A percentile compares a stretch with the other conserved stretches of the same genome.
phyloP scores from a whole-genome alignment of 2,329 filamentous ascomycete genomes.

The Botrytis byssoidea region DNA sequence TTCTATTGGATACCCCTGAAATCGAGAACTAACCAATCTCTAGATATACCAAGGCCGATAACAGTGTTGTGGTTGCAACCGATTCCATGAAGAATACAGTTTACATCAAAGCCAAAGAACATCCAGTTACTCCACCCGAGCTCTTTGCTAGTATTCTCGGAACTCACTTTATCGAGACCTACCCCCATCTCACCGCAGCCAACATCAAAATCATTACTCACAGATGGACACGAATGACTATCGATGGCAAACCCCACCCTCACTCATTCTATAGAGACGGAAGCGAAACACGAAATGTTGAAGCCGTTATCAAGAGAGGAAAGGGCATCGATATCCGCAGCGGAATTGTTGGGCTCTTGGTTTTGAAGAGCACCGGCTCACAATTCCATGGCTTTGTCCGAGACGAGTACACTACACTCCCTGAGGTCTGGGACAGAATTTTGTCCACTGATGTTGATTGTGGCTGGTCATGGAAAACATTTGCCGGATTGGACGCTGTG shows the following conservation, averaged over 20 bases:
- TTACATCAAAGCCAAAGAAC: constrained; percentile 91
- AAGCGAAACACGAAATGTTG: constrained; percentile 79
- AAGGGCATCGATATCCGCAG: constrained; percentile 74
- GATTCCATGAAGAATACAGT: constrained; percentile 98
- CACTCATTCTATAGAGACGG: constrained; percentile 94
- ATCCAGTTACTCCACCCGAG: constrained; percentile 90
- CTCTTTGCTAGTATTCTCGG: constrained; percentile 83
- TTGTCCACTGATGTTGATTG: constrained; percentile 90
- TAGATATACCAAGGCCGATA: constrained; percentile 91
- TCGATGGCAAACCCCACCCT: constrained; percentile 88
- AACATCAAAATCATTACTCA: constrained; percentile 81
- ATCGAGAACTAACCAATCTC: constrained; percentile 18
- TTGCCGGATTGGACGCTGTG: constrained; percentile 66
- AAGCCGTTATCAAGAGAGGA: constrained; percentile 65
- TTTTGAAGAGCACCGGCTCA: constrained; percentile 95
- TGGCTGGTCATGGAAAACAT: constrained; percentile 79
- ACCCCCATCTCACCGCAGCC: constrained; percentile 82
- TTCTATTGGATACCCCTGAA: neutral
- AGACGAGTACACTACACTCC: constrained; percentile 88
- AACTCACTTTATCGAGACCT: constrained; percentile 83
- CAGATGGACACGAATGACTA: constrained; percentile 84
- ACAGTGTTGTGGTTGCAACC: constrained; percentile 91
- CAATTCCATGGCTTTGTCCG: constrained; percentile 93
- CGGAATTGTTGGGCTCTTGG: constrained; percentile 75
- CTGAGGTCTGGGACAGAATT: constrained; percentile 92